phyloP scores from a whole-genome alignment of 345 rosid genomes.

The Lepidium sativum region DNA sequence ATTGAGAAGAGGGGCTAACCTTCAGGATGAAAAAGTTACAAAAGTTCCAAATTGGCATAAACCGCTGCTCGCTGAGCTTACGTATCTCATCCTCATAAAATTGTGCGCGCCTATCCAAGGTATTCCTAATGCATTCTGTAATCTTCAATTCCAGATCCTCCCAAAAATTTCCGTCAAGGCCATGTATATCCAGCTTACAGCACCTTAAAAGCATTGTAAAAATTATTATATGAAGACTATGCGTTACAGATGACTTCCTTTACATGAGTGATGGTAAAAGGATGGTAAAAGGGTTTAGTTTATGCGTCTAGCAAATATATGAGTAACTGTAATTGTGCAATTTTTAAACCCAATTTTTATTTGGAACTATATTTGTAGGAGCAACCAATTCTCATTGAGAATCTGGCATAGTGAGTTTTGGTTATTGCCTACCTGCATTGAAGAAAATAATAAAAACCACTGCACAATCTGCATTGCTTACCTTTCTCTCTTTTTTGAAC shows the following conservation, averaged over 20 bases:
- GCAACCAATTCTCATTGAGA: neutral
- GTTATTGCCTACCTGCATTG: neutral
- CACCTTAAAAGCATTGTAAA: slow-evolving; percentile 51
- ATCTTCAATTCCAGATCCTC: slow-evolving; percentile 84
- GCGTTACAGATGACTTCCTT: neutral
- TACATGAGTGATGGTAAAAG: neutral
- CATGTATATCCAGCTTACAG: slow-evolving; percentile 82
- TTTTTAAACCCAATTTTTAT: neutral
- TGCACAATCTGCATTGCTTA: slow-evolving; percentile 15
- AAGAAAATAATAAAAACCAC: neutral
- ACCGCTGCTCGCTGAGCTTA: slow-evolving; percentile 86
- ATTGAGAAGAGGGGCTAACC: slow-evolving; percentile 46
- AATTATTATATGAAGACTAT: slow-evolving; percentile 19
- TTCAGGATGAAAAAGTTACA: slow-evolving; percentile 93
- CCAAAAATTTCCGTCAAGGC: slow-evolving; percentile 80
- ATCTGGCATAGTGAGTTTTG: neutral
- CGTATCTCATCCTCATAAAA: slow-evolving; percentile 97
- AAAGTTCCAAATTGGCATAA: slow-evolving; percentile 95
- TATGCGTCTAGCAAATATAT: slow-evolving; percentile 1
- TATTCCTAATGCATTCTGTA: slow-evolving; percentile 75
- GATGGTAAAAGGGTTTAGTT: slow-evolving; percentile 1
- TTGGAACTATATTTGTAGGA: neutral
- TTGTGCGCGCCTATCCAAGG: slow-evolving; percentile 80
- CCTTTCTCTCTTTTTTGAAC: slow-evolving; percentile 95
- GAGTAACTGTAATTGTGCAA: neutral